These are phyloP conservation scores for Neoboletus subvelutipes DNA, from an alignment of 768 basidiomycete genomes.

Conservation along the genomic window DNA sequence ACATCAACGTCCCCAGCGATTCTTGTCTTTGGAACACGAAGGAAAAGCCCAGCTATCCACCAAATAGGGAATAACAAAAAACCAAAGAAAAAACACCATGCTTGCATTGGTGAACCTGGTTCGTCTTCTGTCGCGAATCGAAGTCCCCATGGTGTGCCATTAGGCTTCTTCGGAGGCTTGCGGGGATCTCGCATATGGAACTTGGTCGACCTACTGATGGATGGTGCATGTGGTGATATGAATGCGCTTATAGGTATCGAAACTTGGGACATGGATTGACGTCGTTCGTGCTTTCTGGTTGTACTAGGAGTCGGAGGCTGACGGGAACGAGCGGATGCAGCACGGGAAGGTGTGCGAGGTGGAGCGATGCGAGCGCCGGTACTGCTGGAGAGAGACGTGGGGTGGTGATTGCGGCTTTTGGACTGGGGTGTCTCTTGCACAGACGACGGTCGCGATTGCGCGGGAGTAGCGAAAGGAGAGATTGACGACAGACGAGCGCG, in stretches of 20 bases:
- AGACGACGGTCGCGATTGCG: conserved; percentile 32
- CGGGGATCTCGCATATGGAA: conserved; percentile 84
- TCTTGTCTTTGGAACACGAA: conserved; percentile 60
- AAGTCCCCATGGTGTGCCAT: conserved; percentile 63
- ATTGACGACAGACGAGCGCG: conserved; percentile 57
- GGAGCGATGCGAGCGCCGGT: conserved; percentile 28
- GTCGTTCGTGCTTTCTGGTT: conserved; percentile 34
- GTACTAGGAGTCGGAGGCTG: conserved; percentile 26
- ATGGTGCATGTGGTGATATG: conserved; percentile 77
- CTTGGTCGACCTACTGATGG: conserved; percentile 53
- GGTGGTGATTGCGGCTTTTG: conserved; percentile 14
- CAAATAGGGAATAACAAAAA: conserved; percentile 58
- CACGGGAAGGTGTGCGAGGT: conserved; percentile 38
- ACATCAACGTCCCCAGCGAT: conserved; percentile 51
- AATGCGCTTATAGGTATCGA: conserved; percentile 82
- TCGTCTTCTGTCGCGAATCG: conserved; percentile 55
- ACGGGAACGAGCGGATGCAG: conserved; percentile 36
- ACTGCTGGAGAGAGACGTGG: conserved; percentile 38
- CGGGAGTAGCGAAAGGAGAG: conserved; percentile 34
- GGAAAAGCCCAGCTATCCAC: conserved; percentile 62
- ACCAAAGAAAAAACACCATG: conserved; percentile 78
- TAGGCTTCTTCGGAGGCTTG: conserved; percentile 53
- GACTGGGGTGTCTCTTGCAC: conserved; percentile 28
- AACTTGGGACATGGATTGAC: conserved; percentile 60
- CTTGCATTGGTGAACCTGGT: conserved; percentile 54